Base-by-base conservation (phyloP, 2,329 filamentous ascomycete species). In the Tolypocladium paradoxum region DNA sequence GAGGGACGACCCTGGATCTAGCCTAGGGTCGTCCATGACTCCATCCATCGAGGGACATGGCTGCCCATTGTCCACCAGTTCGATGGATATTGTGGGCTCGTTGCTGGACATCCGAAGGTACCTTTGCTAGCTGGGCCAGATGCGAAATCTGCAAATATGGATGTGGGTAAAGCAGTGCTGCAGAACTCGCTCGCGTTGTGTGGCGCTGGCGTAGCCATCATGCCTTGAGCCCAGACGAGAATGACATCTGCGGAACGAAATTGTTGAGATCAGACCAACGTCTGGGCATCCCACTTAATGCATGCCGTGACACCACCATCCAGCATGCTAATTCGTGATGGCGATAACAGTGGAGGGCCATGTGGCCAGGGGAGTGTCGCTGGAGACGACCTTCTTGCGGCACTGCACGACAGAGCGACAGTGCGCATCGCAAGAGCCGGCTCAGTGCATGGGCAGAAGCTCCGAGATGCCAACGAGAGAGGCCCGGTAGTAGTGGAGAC, bases 1-100 rank as follows among this genome's bases (percentile, higher is more conserved):
- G 61, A 64, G 56, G 51, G 52, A 57, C 55, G 55, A 53, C 50
- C 48, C 55, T 55, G 51, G 33, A 45, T 55, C 57, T 56, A 57
- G 56, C 56, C 54, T 55, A 56, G 59, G 34, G 40, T 51, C n/a
- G n/a, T n/a, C n/a, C n/a, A n/a, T n/a, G n/a, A n/a, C n/a, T n/a
- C n/a, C n/a, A n/a, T n/a, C 48, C 18, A 40, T 37, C n/a, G 38
- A 33, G 20, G 45, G 34, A 45, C 20, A 33, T 51, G 50, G 14
- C 50, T 12, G 27, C 33, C 34, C 48, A 37, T 22, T 46, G 24
- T 45, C 50, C 45, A 38, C 45, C 50, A 31, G 45, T 52, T 49
- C 45, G 35, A 48, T 37, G 11, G 18, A 29, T 40, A 24, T 50
- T 43, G 35, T 50, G 48, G 48, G 48, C 48, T 40, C 33, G 48